Conservation (phyloP, 2,329 filamentous ascomycete species). For the Xylaria digitata region DNA sequence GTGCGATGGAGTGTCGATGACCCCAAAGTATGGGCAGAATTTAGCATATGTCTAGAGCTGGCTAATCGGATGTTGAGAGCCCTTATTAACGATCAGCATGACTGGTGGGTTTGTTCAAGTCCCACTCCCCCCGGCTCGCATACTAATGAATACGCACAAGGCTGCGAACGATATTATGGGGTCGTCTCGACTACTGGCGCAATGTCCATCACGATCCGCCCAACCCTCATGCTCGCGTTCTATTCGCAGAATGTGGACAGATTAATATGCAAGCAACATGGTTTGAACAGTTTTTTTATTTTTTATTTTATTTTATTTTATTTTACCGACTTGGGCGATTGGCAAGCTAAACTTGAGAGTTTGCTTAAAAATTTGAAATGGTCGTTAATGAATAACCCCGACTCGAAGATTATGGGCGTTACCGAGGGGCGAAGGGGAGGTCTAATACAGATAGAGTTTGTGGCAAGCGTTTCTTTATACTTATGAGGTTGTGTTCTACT, state of each 20-base stretch:
- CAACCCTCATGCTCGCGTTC: background rate
- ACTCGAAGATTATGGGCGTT: background rate
- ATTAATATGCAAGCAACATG: background rate
- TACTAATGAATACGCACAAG: slow-evolving; percentile 5
- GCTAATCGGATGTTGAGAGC: slow-evolving; percentile 14
- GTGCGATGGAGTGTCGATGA: slow-evolving; percentile 17
- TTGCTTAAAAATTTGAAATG: background rate
- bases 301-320: too few species aligned
- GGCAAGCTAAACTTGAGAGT: slow-evolving; percentile 3
- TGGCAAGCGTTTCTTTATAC: too few species aligned
- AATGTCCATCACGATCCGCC: background rate
- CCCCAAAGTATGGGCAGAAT: slow-evolving; percentile 9
- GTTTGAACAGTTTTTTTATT: background rate
- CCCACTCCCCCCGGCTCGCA: too few species aligned
- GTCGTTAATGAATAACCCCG: slow-evolving; percentile 4
- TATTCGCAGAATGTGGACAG: background rate
- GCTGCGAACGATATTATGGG: slow-evolving; percentile 12
- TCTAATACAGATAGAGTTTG: slow-evolving; percentile 8
- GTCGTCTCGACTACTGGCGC: slow-evolving; percentile 15
- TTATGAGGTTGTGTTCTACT: background rate
- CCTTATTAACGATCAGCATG: slow-evolving; percentile 11
- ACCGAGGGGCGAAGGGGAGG: background rate
- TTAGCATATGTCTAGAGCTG: slow-evolving; percentile 4
- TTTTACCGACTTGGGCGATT: background rate
- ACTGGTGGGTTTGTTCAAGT: slow-evolving; percentile 10